These are phyloP conservation scores for Nitzschia inconspicua DNA, from an alignment of 108 stramenopile genomes.

Conservation along the genomic window DNA sequence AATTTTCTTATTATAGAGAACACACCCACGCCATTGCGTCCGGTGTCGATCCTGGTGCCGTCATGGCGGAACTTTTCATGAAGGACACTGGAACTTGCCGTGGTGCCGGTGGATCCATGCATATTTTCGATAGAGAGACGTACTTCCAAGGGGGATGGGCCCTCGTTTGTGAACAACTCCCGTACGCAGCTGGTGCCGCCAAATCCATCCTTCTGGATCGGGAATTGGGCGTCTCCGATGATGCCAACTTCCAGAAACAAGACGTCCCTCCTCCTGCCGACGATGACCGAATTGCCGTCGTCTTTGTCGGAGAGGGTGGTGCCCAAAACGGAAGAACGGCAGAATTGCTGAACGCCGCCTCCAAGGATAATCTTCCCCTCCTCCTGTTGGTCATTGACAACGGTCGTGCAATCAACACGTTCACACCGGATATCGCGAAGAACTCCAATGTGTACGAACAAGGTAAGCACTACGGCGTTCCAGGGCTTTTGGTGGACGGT, in stretches of 20 bases:
- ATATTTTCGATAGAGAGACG: constrained; percentile 92
- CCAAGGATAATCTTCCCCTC: constrained; percentile 95
- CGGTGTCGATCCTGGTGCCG: constrained; percentile 82
- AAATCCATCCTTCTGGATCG: constrained; percentile 94
- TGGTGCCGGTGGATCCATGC: constrained; percentile 98
- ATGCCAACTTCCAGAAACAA: constrained; percentile 66
- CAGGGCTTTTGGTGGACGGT: constrained; percentile 92
- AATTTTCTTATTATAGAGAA: constrained; percentile 97
- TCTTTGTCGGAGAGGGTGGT: constrained; percentile 96
- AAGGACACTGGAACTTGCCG: constrained; percentile 97
- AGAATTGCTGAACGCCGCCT: constrained; percentile 92
- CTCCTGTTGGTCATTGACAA: constrained; percentile 95
- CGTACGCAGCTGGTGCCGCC: constrained; percentile 96
- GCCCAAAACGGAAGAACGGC: constrained; percentile 96
- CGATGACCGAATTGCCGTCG: constrained; percentile 90
- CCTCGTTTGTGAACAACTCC: constrained; percentile 93
- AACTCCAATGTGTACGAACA: constrained; percentile 91
- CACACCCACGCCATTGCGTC: constrained; percentile 97
- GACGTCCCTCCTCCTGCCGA: constrained; percentile 78
- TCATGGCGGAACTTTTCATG: constrained; percentile 98
- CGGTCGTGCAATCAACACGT: constrained; percentile 98
- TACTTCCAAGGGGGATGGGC: constrained; percentile 99
- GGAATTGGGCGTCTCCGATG: constrained; percentile 79
- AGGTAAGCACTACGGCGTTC: constrained; percentile 95
- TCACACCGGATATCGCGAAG: constrained; percentile 93